These are phyloP conservation scores for Metschnikowia sp. DNA, from an alignment of 805 yeast species.

Conservation along the genomic window DNA sequence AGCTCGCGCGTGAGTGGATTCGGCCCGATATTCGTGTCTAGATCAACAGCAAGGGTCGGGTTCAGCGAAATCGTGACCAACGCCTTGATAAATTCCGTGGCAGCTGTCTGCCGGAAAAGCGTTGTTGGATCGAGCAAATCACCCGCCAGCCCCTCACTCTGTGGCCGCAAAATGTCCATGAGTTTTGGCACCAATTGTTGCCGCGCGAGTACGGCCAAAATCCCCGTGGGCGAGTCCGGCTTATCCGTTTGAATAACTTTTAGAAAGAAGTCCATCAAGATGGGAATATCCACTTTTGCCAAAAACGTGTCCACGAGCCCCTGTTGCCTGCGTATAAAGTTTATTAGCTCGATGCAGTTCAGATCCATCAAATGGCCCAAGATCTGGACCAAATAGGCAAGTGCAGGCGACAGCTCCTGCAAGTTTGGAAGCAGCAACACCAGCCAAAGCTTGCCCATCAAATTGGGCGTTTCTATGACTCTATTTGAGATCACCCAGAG, in stretches of 20 bases:
- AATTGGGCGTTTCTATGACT: conserved; percentile 39
- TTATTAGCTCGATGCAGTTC: conserved; percentile 56
- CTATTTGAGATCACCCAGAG: conserved; percentile 42
- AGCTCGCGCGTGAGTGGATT: conserved; percentile 89
- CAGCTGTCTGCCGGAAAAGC: conserved; percentile 74
- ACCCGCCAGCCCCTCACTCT: conserved; percentile 28
- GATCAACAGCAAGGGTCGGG: conserved; percentile 63
- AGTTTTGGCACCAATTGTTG: conserved; percentile 74
- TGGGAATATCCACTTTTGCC: conserved; percentile 86
- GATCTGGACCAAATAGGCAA: conserved; percentile 51
- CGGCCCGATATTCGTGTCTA: conserved; percentile 92
- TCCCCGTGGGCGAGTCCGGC: conserved; percentile 83
- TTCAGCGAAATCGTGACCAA: conserved; percentile 92
- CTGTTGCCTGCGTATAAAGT: conserved; percentile 65
- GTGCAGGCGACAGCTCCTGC: conserved; percentile 37
- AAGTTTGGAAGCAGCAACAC: conserved; percentile 29
- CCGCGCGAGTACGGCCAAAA: conserved; percentile 67
- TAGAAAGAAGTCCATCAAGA: conserved; percentile 86
- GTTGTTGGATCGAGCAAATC: conserved; percentile 28
- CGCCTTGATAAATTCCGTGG: conserved; percentile 93
- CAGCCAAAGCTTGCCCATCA: conserved; percentile 43
- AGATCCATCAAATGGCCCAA: conserved; percentile 80
- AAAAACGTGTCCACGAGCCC: conserved; percentile 76
- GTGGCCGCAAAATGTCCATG: conserved; percentile 60
- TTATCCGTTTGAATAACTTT: conserved; percentile 92